Evolutionary conservation across 805 yeast species (phyloP), one percentile per base, ranked within the genome.

Genomic region (Candida insectorum): DNA sequence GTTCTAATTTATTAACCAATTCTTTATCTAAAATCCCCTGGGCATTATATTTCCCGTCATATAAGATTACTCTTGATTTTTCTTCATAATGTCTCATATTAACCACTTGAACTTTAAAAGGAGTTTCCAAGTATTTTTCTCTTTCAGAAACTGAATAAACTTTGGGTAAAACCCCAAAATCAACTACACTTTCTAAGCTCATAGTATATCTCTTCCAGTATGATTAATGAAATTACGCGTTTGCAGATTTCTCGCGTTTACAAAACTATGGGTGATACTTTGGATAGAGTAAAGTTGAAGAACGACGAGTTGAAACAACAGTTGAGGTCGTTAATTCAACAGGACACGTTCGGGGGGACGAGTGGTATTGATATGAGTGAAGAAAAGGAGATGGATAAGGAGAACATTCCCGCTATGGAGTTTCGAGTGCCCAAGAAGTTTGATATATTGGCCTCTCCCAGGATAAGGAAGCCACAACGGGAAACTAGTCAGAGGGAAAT

Each of bases 1-100:
- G 48, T 30, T 55, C 62, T 33, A 43, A 63, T 47, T 52, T 71
- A 54, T 52, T 69, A 33, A 62, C 63, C 27, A 69, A 60, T 21
- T 70, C 68, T 39, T 69, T 54, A 44, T 62, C 56, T 49, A 71
- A 41, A 36, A 64, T 39, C 22, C 69, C 61, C 48, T 66, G 71
- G 25, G 56, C 46, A 18, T 52, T 44, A 43, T 62, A 61, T 13
- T 40, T 46, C 10, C 73, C 72, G 46, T 66, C 73, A 28, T 56
- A 56, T 34, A 66, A 36, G 36, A 66, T 52, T 10, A 63, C 58
- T 22, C 73, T 46, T 36, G 55, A 58, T 35, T 58, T 52, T 10
- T 41, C 49, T 12, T 48, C 54, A 24, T 43, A 44, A 24, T 53
- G 56, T 39, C 60, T 62, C 33, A 55, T 48, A 40, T 62, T 62